These are phyloP conservation scores for Crassisporium funariophilum DNA, from an alignment of 768 basidiomycete species.

Conservation along the genomic window DNA sequence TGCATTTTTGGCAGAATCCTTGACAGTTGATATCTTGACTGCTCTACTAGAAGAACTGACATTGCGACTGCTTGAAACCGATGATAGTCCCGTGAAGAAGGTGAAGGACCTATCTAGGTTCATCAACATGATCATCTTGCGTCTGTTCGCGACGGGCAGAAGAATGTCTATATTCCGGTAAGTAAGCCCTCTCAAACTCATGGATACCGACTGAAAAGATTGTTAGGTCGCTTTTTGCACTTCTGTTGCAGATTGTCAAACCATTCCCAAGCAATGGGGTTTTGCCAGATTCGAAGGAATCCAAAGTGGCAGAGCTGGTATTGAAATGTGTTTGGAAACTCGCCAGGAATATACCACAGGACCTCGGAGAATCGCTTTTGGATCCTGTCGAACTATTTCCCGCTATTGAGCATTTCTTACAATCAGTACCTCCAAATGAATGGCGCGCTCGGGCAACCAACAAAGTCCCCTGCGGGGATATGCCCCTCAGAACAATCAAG, in stretches of 20 bases:
- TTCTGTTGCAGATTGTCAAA: constrained; percentile 81
- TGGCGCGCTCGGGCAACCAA: constrained; percentile 92
- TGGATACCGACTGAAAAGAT: constrained; percentile 10
- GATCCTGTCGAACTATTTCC: constrained; percentile 89
- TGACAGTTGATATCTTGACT: constrained; percentile 83
- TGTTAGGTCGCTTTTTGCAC: constrained; percentile 71
- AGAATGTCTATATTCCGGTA: constrained; percentile 92
- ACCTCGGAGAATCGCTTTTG: constrained; percentile 75
- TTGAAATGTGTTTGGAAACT: constrained; percentile 98
- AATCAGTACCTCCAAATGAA: constrained; percentile 92
- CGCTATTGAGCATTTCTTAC: constrained; percentile 91
- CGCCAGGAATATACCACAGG: constrained; percentile 91
- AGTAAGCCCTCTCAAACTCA: constrained; percentile 24
- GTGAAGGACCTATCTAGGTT: constrained; percentile 94
- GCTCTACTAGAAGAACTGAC: constrained; percentile 92
- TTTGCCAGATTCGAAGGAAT: constrained; percentile 73
- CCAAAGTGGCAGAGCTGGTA: constrained; percentile 89
- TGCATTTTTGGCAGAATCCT: constrained; percentile 79
- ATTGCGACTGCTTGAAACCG: constrained; percentile 88
- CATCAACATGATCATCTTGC: constrained; percentile 97
- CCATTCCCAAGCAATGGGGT: constrained; percentile 81
- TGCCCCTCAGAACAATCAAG: constrained; percentile 97
- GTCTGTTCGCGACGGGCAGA: constrained; percentile 87
- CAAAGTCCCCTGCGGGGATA: constrained; percentile 93
- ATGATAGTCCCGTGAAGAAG: constrained; percentile 80